Conservation (phyloP, 78 protist genomes). For the Dictyostelium purpureum region DNA sequence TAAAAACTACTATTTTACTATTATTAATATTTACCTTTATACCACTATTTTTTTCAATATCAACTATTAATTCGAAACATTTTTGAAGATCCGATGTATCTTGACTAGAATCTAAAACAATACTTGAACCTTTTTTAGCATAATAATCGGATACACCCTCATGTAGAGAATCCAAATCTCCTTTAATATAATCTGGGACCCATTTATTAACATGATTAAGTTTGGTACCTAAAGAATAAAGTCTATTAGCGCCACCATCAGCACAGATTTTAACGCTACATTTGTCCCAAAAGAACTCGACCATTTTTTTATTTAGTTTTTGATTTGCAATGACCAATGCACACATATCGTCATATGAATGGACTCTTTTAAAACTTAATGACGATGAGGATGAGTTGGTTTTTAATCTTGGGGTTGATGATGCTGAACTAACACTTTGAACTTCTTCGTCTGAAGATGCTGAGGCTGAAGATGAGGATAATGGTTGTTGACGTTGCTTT, state of each 20-base stretch:
- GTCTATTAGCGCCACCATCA: conserved; percentile 73
- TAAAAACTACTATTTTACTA: neutral
- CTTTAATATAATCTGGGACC: conserved; percentile 65
- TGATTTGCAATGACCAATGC: neutral
- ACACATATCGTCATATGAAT: neutral
- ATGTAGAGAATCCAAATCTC: conserved; percentile 49
- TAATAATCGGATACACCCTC: conserved; percentile 22
- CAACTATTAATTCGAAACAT: conserved; percentile 21
- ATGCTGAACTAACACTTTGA: neutral
- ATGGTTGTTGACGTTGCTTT: neutral
- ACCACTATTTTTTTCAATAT: conserved; percentile 6
- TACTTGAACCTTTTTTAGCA: conserved; percentile 22
- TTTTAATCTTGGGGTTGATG: neutral
- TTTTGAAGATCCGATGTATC: conserved; percentile 58
- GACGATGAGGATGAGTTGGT: neutral
- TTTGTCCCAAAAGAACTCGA: conserved; percentile 4
- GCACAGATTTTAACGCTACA: conserved; percentile 51
- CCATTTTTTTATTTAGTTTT: neutral
- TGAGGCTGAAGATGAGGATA: neutral
- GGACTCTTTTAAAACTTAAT: neutral
- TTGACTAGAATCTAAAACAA: conserved; percentile 29
- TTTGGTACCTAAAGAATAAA: neutral
- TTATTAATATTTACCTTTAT: conserved; percentile 5
- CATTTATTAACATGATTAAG: neutral
- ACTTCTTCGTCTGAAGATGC: neutral